Conservation (phyloP, 768 basidiomycete genomes). For the Pisolithus marmoratus region DNA sequence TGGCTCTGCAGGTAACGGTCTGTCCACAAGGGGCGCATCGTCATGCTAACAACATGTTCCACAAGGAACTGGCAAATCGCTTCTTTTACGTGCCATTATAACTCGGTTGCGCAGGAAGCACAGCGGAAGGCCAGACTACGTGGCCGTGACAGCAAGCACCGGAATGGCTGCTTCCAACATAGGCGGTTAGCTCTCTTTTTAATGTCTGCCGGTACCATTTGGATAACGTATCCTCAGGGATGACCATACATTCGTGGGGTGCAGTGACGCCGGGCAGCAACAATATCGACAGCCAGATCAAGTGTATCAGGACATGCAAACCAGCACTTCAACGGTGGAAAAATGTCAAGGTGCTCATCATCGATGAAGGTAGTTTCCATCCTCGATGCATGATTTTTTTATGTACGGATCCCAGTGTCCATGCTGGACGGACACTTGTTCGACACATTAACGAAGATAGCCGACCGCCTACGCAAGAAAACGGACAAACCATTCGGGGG, state of each 20-base stretch:
- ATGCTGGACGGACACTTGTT: slow-evolving; percentile 65
- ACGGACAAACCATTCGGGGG: slow-evolving; percentile 54
- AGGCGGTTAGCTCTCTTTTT: slow-evolving; percentile 23
- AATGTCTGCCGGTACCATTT: no score
- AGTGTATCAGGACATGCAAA: slow-evolving; percentile 46
- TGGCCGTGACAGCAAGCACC: slow-evolving; percentile 43
- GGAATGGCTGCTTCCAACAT: slow-evolving; percentile 48
- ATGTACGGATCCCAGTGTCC: slow-evolving; percentile 39
- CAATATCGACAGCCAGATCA: slow-evolving; percentile 40
- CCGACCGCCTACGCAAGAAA: slow-evolving; percentile 45
- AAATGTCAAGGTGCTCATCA: slow-evolving; percentile 50
- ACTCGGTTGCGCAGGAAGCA: slow-evolving; percentile 37
- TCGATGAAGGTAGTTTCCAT: slow-evolving; percentile 51
- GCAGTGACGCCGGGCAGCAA: slow-evolving; percentile 47
- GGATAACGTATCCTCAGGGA: slow-evolving; percentile 29
- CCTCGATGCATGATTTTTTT: neutral
- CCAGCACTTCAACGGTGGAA: slow-evolving; percentile 55
- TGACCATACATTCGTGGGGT: slow-evolving; percentile 57
- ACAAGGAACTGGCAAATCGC: slow-evolving; percentile 60
- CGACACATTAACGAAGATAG: slow-evolving; percentile 53
- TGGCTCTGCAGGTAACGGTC: slow-evolving; percentile 52
- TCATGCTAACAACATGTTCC: neutral
- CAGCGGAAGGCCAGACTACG: slow-evolving; percentile 23
- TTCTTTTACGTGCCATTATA: slow-evolving; percentile 55
- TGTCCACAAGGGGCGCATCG: neutral